phyloP scores from a whole-genome alignment of 1,284 basidiomycete genomes.

The Cryptococcus sp. region DNA sequence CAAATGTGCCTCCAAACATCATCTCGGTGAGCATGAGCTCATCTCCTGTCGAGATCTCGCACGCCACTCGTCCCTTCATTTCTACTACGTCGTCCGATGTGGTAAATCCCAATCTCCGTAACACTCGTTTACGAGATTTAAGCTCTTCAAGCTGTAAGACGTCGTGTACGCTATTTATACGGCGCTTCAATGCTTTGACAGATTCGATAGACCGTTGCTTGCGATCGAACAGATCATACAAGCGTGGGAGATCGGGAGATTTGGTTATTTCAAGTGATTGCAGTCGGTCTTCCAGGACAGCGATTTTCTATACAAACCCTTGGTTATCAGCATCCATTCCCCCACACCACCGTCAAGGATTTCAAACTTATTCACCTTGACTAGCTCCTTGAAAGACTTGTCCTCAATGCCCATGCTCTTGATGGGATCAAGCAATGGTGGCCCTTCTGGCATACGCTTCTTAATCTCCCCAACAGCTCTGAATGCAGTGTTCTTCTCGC shows the following conservation, averaged over 20 bases:
- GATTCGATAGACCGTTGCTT: constrained; percentile 73
- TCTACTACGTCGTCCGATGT: constrained; percentile 89
- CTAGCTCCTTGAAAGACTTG: constrained; percentile 82
- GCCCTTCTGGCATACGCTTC: constrained; percentile 82
- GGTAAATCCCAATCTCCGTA: constrained; percentile 89
- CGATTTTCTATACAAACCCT: constrained; percentile 72
- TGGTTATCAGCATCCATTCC: too few species aligned
- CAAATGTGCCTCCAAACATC: constrained; percentile 97
- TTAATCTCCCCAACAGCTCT: constrained; percentile 89
- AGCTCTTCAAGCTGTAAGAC: constrained; percentile 96
- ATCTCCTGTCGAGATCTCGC: constrained; percentile 97
- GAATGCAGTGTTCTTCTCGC: constrained; percentile 78
- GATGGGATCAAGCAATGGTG: constrained; percentile 86
- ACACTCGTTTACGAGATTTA: constrained; percentile 90
- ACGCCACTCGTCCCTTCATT: constrained; percentile 96
- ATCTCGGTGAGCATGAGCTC: constrained; percentile 95
- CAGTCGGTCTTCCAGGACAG: constrained; percentile 79
- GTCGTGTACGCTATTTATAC: constrained; percentile 85
- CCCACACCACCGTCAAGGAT: background rate
- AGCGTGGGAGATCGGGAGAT: constrained; percentile 69
- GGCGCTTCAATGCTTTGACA: constrained; percentile 76
- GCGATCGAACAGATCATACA: constrained; percentile 76
- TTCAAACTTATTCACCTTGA: constrained; percentile 62
- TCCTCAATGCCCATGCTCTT: constrained; percentile 97
- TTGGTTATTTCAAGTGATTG: constrained; percentile 71